Base-by-base conservation (phyloP, 257 asterid genomes). In the Echium plantagineum region DNA sequence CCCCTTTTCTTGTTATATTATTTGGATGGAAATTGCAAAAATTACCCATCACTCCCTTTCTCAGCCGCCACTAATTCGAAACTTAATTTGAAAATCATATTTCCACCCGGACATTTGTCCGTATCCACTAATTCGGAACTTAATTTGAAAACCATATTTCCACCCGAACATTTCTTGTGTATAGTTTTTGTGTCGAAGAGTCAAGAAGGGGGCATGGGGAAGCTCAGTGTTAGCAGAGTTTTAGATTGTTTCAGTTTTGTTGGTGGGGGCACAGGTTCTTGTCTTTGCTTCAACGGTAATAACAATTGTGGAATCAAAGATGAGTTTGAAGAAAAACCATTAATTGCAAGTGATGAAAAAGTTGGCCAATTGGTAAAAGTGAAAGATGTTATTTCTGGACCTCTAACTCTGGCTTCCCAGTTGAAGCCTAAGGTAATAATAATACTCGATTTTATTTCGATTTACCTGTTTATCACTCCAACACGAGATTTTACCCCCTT, bases 341-440 rank as follows among this genome's bases (percentile, higher is more conserved):
- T 80, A 46, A 71, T 68, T 31, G 51, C 51, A 64, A 47, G 15
- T 52, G 72, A 52, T 26, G 26, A 54, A 2, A 10, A 65, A 61
- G 72, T 13, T 26, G 76, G 62, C 10, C 70, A 56, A 0, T 24
- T 62, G 63, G 18, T 71, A 62, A 80, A 55, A 51, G 13, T 69
- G 56, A 80, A 71, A 35, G 82, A 80, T 77, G 66, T 66, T 10
- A 60, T 80, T 57, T 71, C 79, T 24, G 73, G 69, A 60, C 78
- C 82, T 9, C 82, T 72, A n/a, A 73, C 85, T 12, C 60, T 80
- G 35, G 78, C 82, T 55, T 70, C 74, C 56, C 85, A 76, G 10
- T 68, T 80, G 68, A 80, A 76, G 70, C 82, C 85, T 26, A 74
- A 80, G 85, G 85, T 80, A 60, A 2, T 19, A 15, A 48, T n/a